Conservation (phyloP, 768 basidiomycete species). For the Boletus sp. region DNA sequence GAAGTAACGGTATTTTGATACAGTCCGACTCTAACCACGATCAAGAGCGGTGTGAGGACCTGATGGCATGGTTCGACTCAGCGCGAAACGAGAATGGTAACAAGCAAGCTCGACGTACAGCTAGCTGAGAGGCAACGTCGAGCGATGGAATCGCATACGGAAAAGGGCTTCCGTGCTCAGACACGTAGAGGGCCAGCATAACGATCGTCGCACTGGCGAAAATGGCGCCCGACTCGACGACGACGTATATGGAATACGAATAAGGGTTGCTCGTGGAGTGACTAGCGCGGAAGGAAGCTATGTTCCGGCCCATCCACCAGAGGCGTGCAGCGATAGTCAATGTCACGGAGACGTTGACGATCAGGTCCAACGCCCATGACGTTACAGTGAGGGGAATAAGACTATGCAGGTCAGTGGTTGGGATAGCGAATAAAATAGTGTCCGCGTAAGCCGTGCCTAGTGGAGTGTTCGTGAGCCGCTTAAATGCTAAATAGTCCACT, state of each 20-base stretch:
- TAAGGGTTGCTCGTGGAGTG: constrained; percentile 10
- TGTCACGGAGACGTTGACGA: constrained; percentile 21
- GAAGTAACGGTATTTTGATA: neutral
- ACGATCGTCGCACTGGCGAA: constrained; percentile 18
- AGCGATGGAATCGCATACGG: constrained; percentile 14
- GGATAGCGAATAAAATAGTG: constrained; percentile 10
- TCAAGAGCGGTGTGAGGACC: constrained; percentile 19
- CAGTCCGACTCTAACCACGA: constrained; percentile 16
- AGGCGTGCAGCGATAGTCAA: constrained; percentile 20
- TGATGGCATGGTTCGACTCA: neutral
- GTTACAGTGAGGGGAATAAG: constrained; percentile 10
- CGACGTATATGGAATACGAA: constrained; percentile 14
- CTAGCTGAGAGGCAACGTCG: constrained; percentile 18
- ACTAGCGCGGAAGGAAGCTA: constrained; percentile 1
- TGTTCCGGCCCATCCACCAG: constrained; percentile 18
- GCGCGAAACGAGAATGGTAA: neutral
- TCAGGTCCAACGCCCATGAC: constrained; percentile 22
- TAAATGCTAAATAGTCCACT: neutral
- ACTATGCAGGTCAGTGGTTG: constrained; percentile 1
- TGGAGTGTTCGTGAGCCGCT: neutral
- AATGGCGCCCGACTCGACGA: constrained; percentile 21
- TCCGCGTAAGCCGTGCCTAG: constrained; percentile 11
- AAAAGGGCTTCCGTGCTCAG: constrained; percentile 6
- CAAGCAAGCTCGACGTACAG: constrained; percentile 5
- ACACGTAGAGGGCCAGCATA: constrained; percentile 14